Percentiles rank a stretch among this genome's conserved stretches.
Conservation (phyloP, 2,329 filamentous ascomycete species). For the Arthrocladium fulminans region DNA sequence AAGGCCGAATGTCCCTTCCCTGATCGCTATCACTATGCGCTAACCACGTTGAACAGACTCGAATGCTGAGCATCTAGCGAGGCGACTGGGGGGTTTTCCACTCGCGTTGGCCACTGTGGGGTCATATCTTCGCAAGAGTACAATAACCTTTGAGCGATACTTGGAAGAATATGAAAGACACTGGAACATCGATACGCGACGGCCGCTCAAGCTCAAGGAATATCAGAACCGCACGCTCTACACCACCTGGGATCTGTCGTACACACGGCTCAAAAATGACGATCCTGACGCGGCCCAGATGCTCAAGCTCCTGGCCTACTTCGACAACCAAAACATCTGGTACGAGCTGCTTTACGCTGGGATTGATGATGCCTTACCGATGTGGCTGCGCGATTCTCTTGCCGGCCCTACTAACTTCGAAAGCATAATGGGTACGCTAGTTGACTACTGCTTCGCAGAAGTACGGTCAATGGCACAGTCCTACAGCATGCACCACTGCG, state of each 20-base stretch:
- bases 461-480: not conserved
- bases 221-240: slow-evolving; percentile 15
- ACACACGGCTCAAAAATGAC: slow-evolving; percentile 7
- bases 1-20: no score
- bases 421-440: slow-evolving; percentile 9
- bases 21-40: no score
- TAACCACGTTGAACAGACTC: no score
- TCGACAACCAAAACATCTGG: slow-evolving; percentile 39
- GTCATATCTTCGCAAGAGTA: slow-evolving; percentile 34
- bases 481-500: slow-evolving; percentile 15
- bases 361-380: slow-evolving; percentile 1
- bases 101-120: slow-evolving; percentile 41
- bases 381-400: not conserved
- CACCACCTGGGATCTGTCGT: slow-evolving; percentile 20
- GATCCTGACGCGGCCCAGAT: slow-evolving; percentile 26
- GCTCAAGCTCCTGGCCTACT: slow-evolving; percentile 35
- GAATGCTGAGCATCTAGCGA: slow-evolving; percentile 22
- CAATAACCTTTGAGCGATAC: slow-evolving; percentile 33
- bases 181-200: not conserved
- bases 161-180: slow-evolving; percentile 30
- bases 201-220: slow-evolving; percentile 2
- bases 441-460: slow-evolving; percentile 13
- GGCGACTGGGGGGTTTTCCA: slow-evolving; percentile 36
- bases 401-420: slow-evolving; percentile 9
- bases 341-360: slow-evolving; percentile 31